A percentile compares a stretch with the other conserved stretches of the same genome.
Evolutionary conservation across 768 basidiomycete species (phyloP).

Genomic region (Mrakia frigida): DNA sequence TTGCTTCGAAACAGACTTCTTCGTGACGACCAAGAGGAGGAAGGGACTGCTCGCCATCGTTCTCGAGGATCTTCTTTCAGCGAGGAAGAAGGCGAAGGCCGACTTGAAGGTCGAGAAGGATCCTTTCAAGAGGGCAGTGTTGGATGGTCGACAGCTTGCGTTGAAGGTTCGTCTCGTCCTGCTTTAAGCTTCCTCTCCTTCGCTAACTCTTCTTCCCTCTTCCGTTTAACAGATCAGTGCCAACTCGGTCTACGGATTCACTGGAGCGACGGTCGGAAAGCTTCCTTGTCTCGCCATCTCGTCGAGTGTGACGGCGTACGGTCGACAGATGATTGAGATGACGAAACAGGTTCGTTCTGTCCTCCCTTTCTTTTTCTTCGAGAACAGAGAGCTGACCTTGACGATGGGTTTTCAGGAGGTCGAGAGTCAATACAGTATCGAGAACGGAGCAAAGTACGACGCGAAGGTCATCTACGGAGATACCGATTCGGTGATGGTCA

Average conservation of each 20-base stretch:
- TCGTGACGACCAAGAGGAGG: constrained; percentile 63
- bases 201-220: neutral
- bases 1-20: constrained; percentile 73
- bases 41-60: constrained; percentile 89
- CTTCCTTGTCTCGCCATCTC: constrained; percentile 93
- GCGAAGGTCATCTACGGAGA: constrained; percentile 97
- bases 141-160: constrained; percentile 95
- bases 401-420: constrained; percentile 56
- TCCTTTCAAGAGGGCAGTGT: constrained; percentile 91
- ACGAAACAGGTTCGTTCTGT: constrained; percentile 67
- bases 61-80: constrained; percentile 85
- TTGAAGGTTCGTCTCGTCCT: constrained; percentile 60
- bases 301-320: constrained; percentile 90
- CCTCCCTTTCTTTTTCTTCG: neutral
- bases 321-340: constrained; percentile 97
- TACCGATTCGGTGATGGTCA: constrained; percentile 99
- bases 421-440: constrained; percentile 75
- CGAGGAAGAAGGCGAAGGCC: constrained; percentile 89
- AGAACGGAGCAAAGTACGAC: constrained; percentile 77
- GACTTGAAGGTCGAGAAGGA: constrained; percentile 96
- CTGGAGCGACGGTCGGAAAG: constrained; percentile 95
- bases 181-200: neutral
- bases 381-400: neutral
- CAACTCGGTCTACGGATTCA: constrained; percentile 98
- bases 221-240: constrained; percentile 69